These are phyloP conservation scores for Penicillium sp. DNA, from an alignment of 2,329 filamentous ascomycete genomes.

Conservation along the genomic window DNA sequence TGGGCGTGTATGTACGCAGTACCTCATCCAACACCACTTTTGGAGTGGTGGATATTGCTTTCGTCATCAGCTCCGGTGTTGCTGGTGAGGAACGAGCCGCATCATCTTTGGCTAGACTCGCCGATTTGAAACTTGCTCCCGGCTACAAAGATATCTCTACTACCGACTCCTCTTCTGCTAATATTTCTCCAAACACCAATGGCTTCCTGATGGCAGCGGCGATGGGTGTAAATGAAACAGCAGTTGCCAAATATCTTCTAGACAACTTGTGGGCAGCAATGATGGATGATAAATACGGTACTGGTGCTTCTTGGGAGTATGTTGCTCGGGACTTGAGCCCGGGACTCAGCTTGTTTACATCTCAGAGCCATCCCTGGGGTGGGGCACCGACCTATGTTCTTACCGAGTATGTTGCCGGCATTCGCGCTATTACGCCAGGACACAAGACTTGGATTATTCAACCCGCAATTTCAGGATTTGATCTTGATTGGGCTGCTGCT, in stretches of 20 bases:
- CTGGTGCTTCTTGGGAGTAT: conserved; percentile 56
- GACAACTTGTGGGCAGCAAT: conserved; percentile 52
- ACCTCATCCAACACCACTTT: conserved; percentile 9
- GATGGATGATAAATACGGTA: conserved; percentile 42
- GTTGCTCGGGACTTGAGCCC: conserved; percentile 47
- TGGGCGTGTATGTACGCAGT: conserved; percentile 16
- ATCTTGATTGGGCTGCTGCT: conserved; percentile 3
- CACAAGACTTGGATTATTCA: conserved; percentile 8
- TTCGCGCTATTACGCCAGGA: conserved; percentile 8
- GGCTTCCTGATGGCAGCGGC: conserved; percentile 53
- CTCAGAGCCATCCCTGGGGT: conserved; percentile 54
- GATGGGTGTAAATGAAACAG: conserved; percentile 36
- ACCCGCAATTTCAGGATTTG: conserved; percentile 9
- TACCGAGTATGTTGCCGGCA: conserved; percentile 39
- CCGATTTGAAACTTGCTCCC: conserved; percentile 38
- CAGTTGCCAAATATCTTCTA: conserved; percentile 40
- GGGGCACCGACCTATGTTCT: conserved; percentile 55
- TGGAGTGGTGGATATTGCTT: conserved; percentile 14
- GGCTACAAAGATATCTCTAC: conserved; percentile 46
- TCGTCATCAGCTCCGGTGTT: conserved; percentile 11
- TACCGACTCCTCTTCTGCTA: conserved; percentile 26
- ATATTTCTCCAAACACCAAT: conserved; percentile 55
- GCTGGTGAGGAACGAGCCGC: conserved; percentile 6
- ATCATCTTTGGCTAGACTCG: conserved; percentile 24
- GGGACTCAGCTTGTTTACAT: conserved; percentile 52